A percentile compares a stretch with the other conserved stretches of the same genome.
Conservation (phyloP, 2,329 filamentous ascomycete genomes). For the Domatiomyces catenatus region DNA sequence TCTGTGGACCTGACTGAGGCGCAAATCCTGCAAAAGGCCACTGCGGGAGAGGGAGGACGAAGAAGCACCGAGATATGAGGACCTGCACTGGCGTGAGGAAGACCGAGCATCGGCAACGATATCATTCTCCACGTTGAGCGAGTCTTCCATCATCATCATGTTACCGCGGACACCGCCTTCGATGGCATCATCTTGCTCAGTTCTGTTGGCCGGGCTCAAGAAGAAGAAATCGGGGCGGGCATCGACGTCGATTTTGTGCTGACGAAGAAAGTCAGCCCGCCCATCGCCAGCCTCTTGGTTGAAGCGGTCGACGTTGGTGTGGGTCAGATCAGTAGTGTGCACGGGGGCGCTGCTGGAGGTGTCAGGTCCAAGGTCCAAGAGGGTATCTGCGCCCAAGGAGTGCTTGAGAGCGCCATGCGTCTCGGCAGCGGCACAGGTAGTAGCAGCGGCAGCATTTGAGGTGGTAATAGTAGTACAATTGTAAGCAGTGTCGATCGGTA, state of each 20-base stretch:
- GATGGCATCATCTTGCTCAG: not conserved
- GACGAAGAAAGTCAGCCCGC: not conserved
- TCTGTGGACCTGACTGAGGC: not conserved
- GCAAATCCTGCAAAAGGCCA: not conserved
- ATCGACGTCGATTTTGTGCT: not conserved
- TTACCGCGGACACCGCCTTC: not conserved
- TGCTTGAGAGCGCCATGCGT: not conserved
- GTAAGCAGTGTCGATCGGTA: not conserved
- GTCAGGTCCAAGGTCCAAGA: not conserved
- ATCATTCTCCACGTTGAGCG: not conserved
- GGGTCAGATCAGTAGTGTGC: not conserved
- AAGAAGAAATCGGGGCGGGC: not conserved
- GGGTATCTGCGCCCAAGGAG: not conserved
- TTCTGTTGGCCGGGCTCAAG: not conserved
- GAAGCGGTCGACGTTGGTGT: not conserved
- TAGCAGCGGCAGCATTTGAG: too few species aligned
- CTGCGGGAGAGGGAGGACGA: not conserved
- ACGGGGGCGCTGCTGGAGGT: not conserved
- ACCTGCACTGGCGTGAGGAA: not conserved
- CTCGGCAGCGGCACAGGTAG: too few species aligned
- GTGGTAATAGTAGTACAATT: not conserved
- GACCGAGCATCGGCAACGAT: not conserved
- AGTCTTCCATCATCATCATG: not conserved
- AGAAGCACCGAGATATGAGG: too few species aligned
- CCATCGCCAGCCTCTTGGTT: not conserved